Percentiles rank a stretch among this genome's conserved stretches.
Conservation (phyloP, 352 stramenopile species). For the Pythium monospermum region DNA sequence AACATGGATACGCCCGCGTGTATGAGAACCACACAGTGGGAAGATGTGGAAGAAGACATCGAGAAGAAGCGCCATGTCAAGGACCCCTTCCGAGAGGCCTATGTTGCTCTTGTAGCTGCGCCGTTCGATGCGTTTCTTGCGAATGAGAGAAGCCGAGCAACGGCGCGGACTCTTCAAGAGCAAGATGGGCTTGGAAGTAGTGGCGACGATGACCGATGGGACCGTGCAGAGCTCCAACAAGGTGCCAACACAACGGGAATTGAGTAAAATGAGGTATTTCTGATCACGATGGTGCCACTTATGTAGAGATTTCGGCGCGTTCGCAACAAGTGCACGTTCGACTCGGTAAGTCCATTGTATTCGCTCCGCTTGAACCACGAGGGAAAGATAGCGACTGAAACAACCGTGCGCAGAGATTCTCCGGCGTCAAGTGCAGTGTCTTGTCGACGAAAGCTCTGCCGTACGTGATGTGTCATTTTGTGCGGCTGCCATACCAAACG, state of each 20-base stretch:
- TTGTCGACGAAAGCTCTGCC: constrained; percentile 18
- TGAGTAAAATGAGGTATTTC: too few species aligned
- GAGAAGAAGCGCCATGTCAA: constrained; percentile 35
- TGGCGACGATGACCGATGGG: background rate
- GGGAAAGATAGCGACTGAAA: too few species aligned
- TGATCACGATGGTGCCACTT: too few species aligned
- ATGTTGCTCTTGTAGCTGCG: constrained; percentile 24
- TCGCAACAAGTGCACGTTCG: constrained; percentile 31
- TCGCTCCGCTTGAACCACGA: background rate
- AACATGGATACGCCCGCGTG: constrained; percentile 3
- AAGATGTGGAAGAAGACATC: constrained; percentile 29
- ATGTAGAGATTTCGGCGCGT: constrained; percentile 23
- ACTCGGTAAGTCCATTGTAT: constrained; percentile 12
- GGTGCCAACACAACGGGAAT: background rate
- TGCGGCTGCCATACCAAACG: background rate
- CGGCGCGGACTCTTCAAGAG: background rate
- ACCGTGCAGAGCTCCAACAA: constrained; percentile 8
- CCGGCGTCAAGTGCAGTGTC: constrained; percentile 20
- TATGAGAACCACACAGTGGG: background rate
- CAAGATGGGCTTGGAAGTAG: background rate
- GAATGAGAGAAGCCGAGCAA: background rate
- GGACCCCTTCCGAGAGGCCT: constrained; percentile 30
- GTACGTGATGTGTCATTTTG: constrained; percentile 3
- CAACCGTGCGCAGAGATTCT: constrained; percentile 24
- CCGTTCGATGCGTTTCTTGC: constrained; percentile 22